Evolutionary conservation across 768 basidiomycete species (phyloP).

Genomic region (Tricholoma bakamatsutake): DNA sequence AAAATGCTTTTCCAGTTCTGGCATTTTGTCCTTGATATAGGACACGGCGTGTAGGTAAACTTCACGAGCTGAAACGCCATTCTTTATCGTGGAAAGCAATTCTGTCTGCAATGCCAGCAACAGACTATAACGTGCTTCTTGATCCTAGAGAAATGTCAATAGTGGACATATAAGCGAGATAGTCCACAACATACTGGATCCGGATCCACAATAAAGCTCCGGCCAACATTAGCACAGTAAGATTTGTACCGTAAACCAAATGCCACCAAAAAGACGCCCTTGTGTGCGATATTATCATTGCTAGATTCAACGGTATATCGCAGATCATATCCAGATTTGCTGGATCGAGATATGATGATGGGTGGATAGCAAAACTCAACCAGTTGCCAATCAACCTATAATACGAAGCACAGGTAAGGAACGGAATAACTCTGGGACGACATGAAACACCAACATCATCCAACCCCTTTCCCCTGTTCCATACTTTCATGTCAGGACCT

Average conservation of each 20-base stretch:
- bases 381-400: slow-evolving; percentile 80
- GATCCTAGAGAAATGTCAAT: slow-evolving; percentile 50
- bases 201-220: slow-evolving; percentile 95
- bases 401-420: slow-evolving; percentile 1
- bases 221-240: slow-evolving; percentile 88
- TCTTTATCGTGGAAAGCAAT: slow-evolving; percentile 68
- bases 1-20: slow-evolving; percentile 78
- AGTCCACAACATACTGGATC: slow-evolving; percentile 50
- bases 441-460: slow-evolving; percentile 53
- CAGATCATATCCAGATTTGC: slow-evolving; percentile 80
- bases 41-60: slow-evolving; percentile 73
- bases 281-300: slow-evolving; percentile 73
- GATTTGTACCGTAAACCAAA: slow-evolving; percentile 90
- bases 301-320: slow-evolving; percentile 84
- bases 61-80: slow-evolving; percentile 71
- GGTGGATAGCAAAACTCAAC: slow-evolving; percentile 94
- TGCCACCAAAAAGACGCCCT: slow-evolving; percentile 83
- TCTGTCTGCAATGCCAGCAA: slow-evolving; percentile 75
- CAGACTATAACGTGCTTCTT: slow-evolving; percentile 84
- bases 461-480: slow-evolving; percentile 73
- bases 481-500: slow-evolving; percentile 89
- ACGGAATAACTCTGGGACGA: neutral
- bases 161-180: neutral
- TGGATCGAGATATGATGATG: slow-evolving; percentile 91
- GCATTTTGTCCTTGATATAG: slow-evolving; percentile 70